A percentile compares a stretch with the other conserved stretches of the same genome.
phyloP scores from a whole-genome alignment of 345 rosid genomes.

The Brassica incana region DNA sequence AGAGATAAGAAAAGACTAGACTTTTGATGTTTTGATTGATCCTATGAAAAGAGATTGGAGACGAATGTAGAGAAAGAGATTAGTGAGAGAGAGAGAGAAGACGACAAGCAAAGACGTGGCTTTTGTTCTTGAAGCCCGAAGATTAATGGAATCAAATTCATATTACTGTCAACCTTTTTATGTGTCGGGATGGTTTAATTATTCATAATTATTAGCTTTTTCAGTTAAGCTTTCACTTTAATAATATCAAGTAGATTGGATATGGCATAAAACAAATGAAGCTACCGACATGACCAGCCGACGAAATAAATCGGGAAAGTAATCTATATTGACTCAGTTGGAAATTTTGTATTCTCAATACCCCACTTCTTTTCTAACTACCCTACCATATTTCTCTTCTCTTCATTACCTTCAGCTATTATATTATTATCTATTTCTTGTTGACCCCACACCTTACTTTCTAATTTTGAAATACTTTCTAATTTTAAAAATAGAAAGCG shows the following conservation, averaged over 20 bases:
- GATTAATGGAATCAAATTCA: constrained; percentile 31
- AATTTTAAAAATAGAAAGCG: too few relatives aligned
- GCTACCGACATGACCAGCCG: constrained; percentile 32
- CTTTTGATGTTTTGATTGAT: constrained; percentile 16
- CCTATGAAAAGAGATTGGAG: constrained; percentile 23
- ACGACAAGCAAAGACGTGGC: constrained; percentile 15
- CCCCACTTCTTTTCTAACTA: too few relatives aligned
- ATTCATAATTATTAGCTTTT: constrained; percentile 2
- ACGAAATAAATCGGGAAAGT: not conserved
- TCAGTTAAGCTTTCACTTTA: constrained; percentile 24
- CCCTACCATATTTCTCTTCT: too few relatives aligned
- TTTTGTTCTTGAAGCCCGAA: constrained; percentile 29
- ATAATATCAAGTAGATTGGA: not conserved
- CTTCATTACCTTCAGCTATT: too few relatives aligned
- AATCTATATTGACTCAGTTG: too few relatives aligned
- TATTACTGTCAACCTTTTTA: not conserved
- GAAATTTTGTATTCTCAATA: too few relatives aligned
- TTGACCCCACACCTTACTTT: too few relatives aligned
- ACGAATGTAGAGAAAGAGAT: constrained; percentile 20
- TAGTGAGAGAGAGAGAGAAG: not conserved
- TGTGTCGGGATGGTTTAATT: constrained; percentile 19
- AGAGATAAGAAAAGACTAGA: not conserved
- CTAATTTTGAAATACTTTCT: too few relatives aligned
- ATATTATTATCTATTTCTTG: too few relatives aligned
- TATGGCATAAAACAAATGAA: not conserved